phyloP scores from a whole-genome alignment of 176 grass and related monocot species.

The Luzula sylvatica region DNA sequence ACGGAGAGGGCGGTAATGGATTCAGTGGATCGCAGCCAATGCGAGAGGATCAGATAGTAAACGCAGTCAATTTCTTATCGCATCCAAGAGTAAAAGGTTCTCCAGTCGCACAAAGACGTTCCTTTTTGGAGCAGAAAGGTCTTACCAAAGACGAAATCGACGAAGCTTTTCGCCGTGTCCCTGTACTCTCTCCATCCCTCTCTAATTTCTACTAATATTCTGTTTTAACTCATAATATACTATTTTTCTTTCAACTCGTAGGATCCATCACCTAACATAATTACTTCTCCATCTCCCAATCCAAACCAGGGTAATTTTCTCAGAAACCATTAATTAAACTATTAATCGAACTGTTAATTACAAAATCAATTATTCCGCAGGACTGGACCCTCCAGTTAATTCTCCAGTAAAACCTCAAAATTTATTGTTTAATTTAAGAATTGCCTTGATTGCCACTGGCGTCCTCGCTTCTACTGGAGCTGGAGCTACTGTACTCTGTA shows the following conservation, averaged over 20 bases:
- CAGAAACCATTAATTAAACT: not conserved
- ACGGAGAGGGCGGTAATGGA: not conserved
- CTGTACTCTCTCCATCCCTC: constrained; percentile 27
- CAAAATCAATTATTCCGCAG: constrained; percentile 9
- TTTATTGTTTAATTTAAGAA: constrained; percentile 51
- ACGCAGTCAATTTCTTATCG: constrained; percentile 89
- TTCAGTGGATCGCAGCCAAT: constrained; percentile 19
- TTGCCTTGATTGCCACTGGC: constrained; percentile 49
- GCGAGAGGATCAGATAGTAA: constrained; percentile 81
- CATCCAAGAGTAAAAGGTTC: constrained; percentile 83
- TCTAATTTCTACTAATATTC: not conserved
- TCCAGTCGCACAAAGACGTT: constrained; percentile 56
- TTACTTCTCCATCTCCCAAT: constrained; percentile 8
- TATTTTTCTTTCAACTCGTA: not conserved
- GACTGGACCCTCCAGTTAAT: constrained; percentile 3
- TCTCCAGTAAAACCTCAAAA: constrained; percentile 12
- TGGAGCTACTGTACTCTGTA: constrained; percentile 51
- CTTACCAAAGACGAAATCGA: constrained; percentile 84
- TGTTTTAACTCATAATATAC: not conserved
- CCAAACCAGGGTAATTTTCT: constrained; percentile 28
- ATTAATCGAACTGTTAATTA: constrained; percentile 4
- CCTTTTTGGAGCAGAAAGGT: constrained; percentile 87
- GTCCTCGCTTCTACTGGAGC: constrained; percentile 63
- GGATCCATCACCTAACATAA: constrained; percentile 45
- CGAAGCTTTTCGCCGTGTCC: constrained; percentile 84